A percentile compares a stretch with the other conserved stretches of the same genome.
phyloP scores from a whole-genome alignment of 2,329 filamentous ascomycete genomes.

The Talaromyces sp. region DNA sequence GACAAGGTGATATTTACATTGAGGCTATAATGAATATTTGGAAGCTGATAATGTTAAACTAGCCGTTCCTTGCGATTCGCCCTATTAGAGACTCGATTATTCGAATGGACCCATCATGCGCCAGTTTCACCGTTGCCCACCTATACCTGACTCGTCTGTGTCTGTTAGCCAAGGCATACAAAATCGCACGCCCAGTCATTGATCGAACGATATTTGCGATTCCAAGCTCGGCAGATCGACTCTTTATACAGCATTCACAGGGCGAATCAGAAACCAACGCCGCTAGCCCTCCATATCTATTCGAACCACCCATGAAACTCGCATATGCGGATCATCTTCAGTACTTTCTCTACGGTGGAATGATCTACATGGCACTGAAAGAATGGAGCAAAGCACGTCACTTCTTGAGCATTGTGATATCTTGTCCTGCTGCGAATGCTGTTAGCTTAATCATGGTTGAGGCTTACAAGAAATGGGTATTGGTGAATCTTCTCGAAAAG shows the following conservation, averaged over 20 bases:
- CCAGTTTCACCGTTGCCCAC: slow-evolving; percentile 47
- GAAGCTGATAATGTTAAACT: slow-evolving; percentile 21
- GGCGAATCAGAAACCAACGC: slow-evolving; percentile 38
- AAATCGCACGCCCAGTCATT: slow-evolving; percentile 41
- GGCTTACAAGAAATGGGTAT: slow-evolving; percentile 86
- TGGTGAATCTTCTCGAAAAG: slow-evolving; percentile 69
- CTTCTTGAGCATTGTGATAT: slow-evolving; percentile 64
- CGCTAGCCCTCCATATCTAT: slow-evolving; percentile 33
- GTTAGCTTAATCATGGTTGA: slow-evolving; percentile 79
- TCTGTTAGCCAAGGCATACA: slow-evolving; percentile 43
- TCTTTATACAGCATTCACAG: slow-evolving; percentile 26
- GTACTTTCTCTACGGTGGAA: slow-evolving; percentile 65
- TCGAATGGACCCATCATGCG: slow-evolving; percentile 44
- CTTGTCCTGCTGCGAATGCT: slow-evolving; percentile 63
- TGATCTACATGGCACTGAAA: slow-evolving; percentile 61
- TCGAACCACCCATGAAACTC: slow-evolving; percentile 34
- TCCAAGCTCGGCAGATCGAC: slow-evolving; percentile 30
- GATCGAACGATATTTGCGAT: slow-evolving; percentile 45
- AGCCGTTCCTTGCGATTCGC: slow-evolving; percentile 42
- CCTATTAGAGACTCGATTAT: slow-evolving; percentile 46
- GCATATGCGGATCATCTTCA: slow-evolving; percentile 53
- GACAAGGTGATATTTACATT: slow-evolving; percentile 30
- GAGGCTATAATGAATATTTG: slow-evolving; percentile 10
- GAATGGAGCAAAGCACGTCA: slow-evolving; percentile 63
- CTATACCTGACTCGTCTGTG: slow-evolving; percentile 43